phyloP scores from a whole-genome alignment of 495 filamentous ascomycete genomes.

The Daldinia concentrica region DNA sequence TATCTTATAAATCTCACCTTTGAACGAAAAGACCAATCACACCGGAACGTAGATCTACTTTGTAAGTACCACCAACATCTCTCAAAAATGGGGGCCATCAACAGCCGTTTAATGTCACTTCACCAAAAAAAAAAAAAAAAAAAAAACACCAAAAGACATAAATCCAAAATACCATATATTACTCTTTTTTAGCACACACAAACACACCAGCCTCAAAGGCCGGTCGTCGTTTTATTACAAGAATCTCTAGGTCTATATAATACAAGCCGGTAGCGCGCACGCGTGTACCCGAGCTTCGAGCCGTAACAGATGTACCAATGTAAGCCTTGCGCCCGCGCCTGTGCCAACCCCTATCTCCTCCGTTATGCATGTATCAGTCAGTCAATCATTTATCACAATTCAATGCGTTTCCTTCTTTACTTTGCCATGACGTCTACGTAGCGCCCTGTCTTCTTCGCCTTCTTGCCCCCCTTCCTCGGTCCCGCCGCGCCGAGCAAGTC shows the following conservation, averaged over 20 bases:
- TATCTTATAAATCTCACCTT: too few species aligned
- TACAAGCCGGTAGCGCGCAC: constrained; percentile 20
- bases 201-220: neutral
- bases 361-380: neutral
- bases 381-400: constrained; percentile 2
- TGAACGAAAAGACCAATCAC: too few species aligned
- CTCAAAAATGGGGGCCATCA: too few species aligned
- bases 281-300: constrained; percentile 1
- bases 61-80: too few species aligned
- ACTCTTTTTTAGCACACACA: constrained; percentile 2
- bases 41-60: too few species aligned
- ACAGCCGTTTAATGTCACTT: too few species aligned
- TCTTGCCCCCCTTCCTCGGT: constrained; percentile 73
- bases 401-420: constrained; percentile 32
- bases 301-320: constrained; percentile 1
- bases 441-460: constrained; percentile 78
- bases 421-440: constrained; percentile 95
- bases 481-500: constrained; percentile 78
- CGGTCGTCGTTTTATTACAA: constrained; percentile 41
- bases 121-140: neutral
- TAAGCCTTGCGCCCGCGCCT: constrained; percentile 5
- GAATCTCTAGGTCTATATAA: constrained; percentile 45
- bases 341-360: neutral
- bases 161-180: neutral
- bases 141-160: neutral